A percentile compares a stretch with the other conserved stretches of the same genome.
phyloP scores from a whole-genome alignment of 768 basidiomycete species.

The Agrocybe chaxingu region DNA sequence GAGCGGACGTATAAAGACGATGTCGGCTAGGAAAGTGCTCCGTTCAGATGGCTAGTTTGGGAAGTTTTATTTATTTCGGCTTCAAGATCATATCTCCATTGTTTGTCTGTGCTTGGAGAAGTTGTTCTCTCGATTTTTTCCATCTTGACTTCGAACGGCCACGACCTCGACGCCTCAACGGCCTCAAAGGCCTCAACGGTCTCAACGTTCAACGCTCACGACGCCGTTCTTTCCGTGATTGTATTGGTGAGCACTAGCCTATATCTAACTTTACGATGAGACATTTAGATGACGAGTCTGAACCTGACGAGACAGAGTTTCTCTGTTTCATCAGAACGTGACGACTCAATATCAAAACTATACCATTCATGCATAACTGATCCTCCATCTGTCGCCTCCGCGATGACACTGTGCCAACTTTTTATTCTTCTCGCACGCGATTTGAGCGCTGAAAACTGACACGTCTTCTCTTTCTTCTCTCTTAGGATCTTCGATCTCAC shows the following conservation, averaged over 20 bases:
- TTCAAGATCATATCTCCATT: slow-evolving; percentile 10
- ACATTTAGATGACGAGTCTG: slow-evolving; percentile 77
- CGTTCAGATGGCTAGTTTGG: slow-evolving; percentile 16
- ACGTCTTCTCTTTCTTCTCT: slow-evolving; percentile 5
- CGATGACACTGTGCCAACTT: slow-evolving; percentile 11
- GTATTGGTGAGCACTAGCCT: background rate
- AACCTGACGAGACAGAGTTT: slow-evolving; percentile 55
- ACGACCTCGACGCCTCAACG: no score
- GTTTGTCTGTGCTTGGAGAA: background rate
- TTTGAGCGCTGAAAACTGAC: slow-evolving; percentile 4
- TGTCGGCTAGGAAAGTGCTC: slow-evolving; percentile 24
- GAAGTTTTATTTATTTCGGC: slow-evolving; percentile 6
- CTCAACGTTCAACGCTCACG: no score
- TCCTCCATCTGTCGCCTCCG: slow-evolving; percentile 20
- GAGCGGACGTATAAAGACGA: slow-evolving; percentile 13
- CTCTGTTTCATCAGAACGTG: slow-evolving; percentile 51
- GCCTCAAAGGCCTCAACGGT: no score
- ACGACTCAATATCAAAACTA: slow-evolving; percentile 54
- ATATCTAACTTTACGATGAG: slow-evolving; percentile 32
- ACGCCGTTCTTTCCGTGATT: no score
- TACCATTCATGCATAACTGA: slow-evolving; percentile 98
- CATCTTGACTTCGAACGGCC: no score
- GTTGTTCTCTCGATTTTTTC: no score
- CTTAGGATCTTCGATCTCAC: slow-evolving; percentile 13
- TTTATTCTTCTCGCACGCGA: slow-evolving; percentile 7